phyloP scores from a whole-genome alignment of 805 yeast species.

The Scheffersomyces lignosus region DNA sequence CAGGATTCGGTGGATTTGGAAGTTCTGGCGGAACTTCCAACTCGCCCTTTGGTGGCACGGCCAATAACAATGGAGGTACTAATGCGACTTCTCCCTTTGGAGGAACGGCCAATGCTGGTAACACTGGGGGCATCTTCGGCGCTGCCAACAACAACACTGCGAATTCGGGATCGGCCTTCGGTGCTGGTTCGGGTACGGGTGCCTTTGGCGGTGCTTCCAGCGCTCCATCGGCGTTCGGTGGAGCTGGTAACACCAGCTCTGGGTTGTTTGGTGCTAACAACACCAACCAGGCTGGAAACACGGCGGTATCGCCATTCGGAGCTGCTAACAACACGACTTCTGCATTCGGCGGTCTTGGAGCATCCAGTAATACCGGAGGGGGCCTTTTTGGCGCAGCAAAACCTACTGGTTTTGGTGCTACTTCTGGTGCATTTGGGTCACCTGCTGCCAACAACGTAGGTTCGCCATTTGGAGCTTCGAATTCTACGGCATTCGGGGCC shows the following conservation, averaged over 20 bases:
- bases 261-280: conserved; percentile 47
- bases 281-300: conserved; percentile 8
- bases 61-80: conserved; percentile 13
- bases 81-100: conserved; percentile 18
- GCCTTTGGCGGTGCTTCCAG: conserved; percentile 17
- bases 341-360: conserved; percentile 31
- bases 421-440: conserved; percentile 7
- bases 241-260: conserved; percentile 23
- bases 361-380: conserved; percentile 11
- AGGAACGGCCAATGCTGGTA: conserved; percentile 6
- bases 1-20: conserved; percentile 52
- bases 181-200: conserved; percentile 4
- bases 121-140: conserved; percentile 7
- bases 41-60: conserved; percentile 37
- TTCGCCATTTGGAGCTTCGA: conserved; percentile 18
- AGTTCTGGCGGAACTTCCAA: conserved; percentile 20
- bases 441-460: too few relatives aligned
- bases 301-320: conserved; percentile 13
- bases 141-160: conserved; percentile 7
- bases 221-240: conserved; percentile 43
- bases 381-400: conserved; percentile 25
- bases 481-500: conserved; percentile 17
- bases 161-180: conserved; percentile 10
- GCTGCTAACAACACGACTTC: conserved; percentile 12
- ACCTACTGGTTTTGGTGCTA: conserved; percentile 18